Base-by-base conservation (phyloP, 768 basidiomycete species). In the Aureoboletus auriporus region DNA sequence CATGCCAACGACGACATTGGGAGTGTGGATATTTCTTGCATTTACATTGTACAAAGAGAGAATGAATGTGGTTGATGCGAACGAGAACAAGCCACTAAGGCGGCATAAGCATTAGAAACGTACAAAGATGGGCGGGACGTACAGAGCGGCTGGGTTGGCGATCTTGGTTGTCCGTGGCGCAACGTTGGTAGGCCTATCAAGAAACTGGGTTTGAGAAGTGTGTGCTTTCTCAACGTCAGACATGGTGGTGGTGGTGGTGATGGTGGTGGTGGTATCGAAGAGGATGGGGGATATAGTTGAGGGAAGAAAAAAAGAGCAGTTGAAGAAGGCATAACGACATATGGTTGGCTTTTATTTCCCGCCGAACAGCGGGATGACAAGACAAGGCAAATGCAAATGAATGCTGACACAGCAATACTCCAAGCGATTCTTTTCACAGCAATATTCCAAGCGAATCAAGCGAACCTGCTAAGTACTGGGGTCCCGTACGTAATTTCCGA, bases 1-100 rank as follows among this genome's bases (percentile, higher is more conserved):
- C 90, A 94, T 91, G 43, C 90, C 93, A 42, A 92, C 76, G 41
- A 91, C 80, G 27, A 82, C 78, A 49, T 92, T 90, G 35, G 87
- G 82, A 6, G 61, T 58, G 14, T 59, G 52, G 53, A 90, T 72
- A 20, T 68, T 60, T n/a, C 82, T 76, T 1, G 78, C 75, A 14
- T 74, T 65, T 27, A 79, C 70, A 60, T 91, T 91, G 75, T 77
- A 86, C 53, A 91, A 53, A 5, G 87, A 90, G 30, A 90, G 72
- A 46, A 92, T 82, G 58, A 92, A 75, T 0, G 88, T 90, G 10
- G 90, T 89, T 4, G 86, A 84, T 16, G 90, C 89, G 70, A 92
- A 92, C 34, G 85, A 83, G 64, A 86, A 86, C 34, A 91, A 73
- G 17, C 90, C 89, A 28, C 86, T 88, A 59, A 1, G 34, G 43